Conservation (phyloP, 2,329 filamentous ascomycete species). For the Alternaria solani region DNA sequence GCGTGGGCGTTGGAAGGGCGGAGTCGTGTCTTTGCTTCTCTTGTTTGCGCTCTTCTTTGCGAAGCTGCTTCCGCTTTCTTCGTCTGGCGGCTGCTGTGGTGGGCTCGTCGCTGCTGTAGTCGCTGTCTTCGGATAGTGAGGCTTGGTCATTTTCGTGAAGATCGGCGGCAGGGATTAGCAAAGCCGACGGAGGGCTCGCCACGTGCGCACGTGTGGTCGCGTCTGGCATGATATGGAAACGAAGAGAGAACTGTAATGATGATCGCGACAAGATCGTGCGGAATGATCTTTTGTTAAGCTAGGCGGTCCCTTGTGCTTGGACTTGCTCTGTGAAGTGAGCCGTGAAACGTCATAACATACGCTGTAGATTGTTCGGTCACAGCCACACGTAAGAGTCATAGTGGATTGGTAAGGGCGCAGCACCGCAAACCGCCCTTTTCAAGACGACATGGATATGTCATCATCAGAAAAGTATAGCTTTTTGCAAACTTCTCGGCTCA, state of each 20-base stretch:
- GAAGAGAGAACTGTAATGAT: background rate
- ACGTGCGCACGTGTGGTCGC: constrained; percentile 49
- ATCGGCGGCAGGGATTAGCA: constrained; percentile 32
- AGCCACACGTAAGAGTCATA: constrained; percentile 50
- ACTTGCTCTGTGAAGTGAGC: background rate
- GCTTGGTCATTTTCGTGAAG: constrained; percentile 30
- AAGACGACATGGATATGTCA: background rate
- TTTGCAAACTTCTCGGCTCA: constrained; percentile 3
- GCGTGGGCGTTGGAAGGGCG: constrained; percentile 24
- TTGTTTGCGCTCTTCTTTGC: constrained; percentile 37
- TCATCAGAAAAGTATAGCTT: background rate
- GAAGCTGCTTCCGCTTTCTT: constrained; percentile 36
- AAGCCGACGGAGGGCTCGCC: constrained; percentile 26
- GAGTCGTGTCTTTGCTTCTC: constrained; percentile 26
- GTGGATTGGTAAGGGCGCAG: constrained; percentile 44
- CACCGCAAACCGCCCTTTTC: constrained; percentile 31
- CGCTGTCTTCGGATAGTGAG: constrained; percentile 13
- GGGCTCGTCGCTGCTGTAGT: constrained; percentile 13
- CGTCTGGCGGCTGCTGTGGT: constrained; percentile 3
- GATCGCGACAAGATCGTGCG: background rate
- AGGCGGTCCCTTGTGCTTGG: constrained; percentile 1
- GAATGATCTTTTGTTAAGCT: background rate
- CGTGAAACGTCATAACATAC: constrained; percentile 12
- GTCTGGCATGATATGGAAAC: constrained; percentile 29
- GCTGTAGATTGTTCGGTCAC: constrained; percentile 34